phyloP scores from a whole-genome alignment of 179 eudicot species.

The Nepenthes alata region DNA sequence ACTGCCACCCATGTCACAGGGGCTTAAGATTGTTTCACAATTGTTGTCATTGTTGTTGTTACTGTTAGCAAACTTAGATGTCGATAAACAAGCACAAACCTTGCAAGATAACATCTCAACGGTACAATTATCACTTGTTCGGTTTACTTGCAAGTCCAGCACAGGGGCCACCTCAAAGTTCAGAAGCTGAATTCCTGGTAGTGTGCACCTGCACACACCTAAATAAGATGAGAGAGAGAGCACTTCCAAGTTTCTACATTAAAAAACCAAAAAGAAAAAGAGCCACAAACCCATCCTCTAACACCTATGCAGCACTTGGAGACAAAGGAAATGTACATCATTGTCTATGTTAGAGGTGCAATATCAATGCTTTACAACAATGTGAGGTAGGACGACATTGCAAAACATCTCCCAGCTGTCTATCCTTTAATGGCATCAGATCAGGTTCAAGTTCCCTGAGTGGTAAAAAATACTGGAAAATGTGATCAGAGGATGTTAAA shows the following conservation, averaged over 20 bases:
- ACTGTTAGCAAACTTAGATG: no score
- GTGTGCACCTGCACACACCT: slow-evolving; percentile 46
- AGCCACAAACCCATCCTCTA: background rate
- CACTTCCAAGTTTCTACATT: background rate
- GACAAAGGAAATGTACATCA: background rate
- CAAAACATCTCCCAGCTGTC: no score
- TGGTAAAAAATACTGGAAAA: no score
- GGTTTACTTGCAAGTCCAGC: slow-evolving; percentile 53
- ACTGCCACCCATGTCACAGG: no score
- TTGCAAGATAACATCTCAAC: slow-evolving; percentile 86
- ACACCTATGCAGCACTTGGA: background rate
- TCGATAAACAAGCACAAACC: slow-evolving; percentile 25
- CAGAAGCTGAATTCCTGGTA: slow-evolving; percentile 56
- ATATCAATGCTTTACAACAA: no score
- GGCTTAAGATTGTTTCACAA: no score
- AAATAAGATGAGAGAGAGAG: background rate
- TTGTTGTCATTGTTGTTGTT: no score
- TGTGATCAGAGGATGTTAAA: no score
- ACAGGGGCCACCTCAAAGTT: slow-evolving; percentile 85
- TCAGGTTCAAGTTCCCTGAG: no score
- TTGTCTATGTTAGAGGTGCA: no score
- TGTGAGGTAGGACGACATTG: no score
- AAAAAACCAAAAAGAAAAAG: background rate
- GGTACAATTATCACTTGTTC: slow-evolving; percentile 53
- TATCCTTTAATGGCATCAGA: no score